Base-by-base conservation (phyloP, 1,284 basidiomycete species). In the Leccinum subrobustum region DNA sequence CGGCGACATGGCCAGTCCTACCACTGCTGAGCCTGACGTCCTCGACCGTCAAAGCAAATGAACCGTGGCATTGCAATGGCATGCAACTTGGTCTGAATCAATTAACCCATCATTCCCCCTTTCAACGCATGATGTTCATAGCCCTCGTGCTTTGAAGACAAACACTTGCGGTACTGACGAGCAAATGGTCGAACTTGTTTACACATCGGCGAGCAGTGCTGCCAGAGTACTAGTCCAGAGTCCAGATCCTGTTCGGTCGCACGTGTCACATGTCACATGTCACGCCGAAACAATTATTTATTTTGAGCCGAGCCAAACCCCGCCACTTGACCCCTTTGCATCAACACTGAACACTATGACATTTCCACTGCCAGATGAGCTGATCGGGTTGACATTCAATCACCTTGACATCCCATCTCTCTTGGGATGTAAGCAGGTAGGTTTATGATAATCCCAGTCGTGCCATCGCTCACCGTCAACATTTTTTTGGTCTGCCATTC, bases 321-420 rank as follows among this genome's bases (percentile, higher is more conserved):
- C 47, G 47, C 47, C 47, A 50, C 48, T 48, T 23, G 14, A 50
- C 9, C 25, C 50, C 50, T 51, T 51, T 51, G 27, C 29, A 29
- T 29, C 29, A 9, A 52, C 51, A 11, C 2, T 42, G n/a, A 18
- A 44, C 25, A 37, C 42, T 3, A 72, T 71, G 73, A 52, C 42
- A 14, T 47, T 70, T 42, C 51, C 61, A 27, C 62, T 71, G 2
- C 70, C 70, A 37, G 68, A 70, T 6, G 70, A 71, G 52, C 16
- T 75, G 33, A 59, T 54, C 9, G 63, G 52, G n/a, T 42, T 63
- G 48, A 53, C 60, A 11, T 62, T 71, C 56, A 42, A 53, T 52
- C 39, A 69, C 8, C 70, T 71, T 2, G 73, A 75, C 53, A 42
- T 52, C 8, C 57, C 60, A 9, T 74, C 73, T 53, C 69, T 71